Percentiles rank a stretch among this genome's conserved stretches.
Conservation (phyloP, 2,329 filamentous ascomycete species). For the Aureobasidium namibiae region DNA sequence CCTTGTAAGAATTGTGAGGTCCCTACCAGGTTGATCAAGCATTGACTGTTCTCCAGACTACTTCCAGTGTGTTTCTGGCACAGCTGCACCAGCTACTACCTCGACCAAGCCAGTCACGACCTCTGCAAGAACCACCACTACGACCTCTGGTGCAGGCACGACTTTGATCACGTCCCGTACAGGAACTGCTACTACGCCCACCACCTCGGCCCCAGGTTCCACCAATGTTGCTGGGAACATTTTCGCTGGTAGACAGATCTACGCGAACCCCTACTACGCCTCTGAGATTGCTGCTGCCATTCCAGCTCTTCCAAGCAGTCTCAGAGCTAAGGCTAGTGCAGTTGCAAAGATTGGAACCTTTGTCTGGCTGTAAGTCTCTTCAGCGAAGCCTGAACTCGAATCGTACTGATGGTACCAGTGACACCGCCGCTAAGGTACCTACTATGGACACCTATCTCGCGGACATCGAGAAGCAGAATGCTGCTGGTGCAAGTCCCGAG, state of each 20-base stretch:
- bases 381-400: not conserved
- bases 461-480: slow-evolving; percentile 41
- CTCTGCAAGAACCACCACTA: slow-evolving; percentile 7
- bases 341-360: slow-evolving; percentile 7
- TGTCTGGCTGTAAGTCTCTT: not conserved
- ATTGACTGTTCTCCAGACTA: slow-evolving; percentile 16
- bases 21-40: too few species aligned
- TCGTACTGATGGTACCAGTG: slow-evolving; percentile 21
- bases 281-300: slow-evolving; percentile 8
- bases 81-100: slow-evolving; percentile 19
- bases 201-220: slow-evolving; percentile 22
- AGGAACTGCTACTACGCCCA: slow-evolving; percentile 10
- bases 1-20: slow-evolving; percentile 15
- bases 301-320: slow-evolving; percentile 22
- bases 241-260: slow-evolving; percentile 42
- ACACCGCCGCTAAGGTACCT: slow-evolving; percentile 28
- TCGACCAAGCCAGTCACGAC: slow-evolving; percentile 18
- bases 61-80: slow-evolving; percentile 21
- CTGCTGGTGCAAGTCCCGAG: slow-evolving; percentile 37
- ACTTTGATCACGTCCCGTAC: not conserved
- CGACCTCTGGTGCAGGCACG: not conserved
- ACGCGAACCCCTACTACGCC: slow-evolving; percentile 46
- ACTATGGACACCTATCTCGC: slow-evolving; percentile 38
- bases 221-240: slow-evolving; percentile 39
- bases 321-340: not conserved